Base-by-base conservation (phyloP, 1,139 yeast genomes). In the Blastobotrys proliferans region DNA sequence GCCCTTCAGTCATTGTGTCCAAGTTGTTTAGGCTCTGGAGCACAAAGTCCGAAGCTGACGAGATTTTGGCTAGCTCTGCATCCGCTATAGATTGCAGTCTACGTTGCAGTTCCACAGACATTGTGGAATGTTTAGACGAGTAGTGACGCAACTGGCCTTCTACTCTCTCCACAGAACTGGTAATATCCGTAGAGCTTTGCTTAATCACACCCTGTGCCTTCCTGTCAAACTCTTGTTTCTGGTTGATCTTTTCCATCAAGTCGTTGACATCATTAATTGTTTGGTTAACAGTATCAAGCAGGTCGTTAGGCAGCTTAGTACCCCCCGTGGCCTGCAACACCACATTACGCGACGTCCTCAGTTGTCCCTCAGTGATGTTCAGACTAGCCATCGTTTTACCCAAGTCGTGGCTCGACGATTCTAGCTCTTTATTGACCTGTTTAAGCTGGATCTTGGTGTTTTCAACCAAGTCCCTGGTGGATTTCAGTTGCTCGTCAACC, bases 401-500 rank as follows among this genome's bases (percentile, higher is more conserved):
- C 13, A 52, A 48, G 20, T 47, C 50, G 8, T 30, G 35, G 3
- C 46, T 31, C 3, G 58, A 48, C 13, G 49, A 34, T 26, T 60
- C 58, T 6, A 63, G 53, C 22, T 59, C 59, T 33, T 46, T 51
- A 38, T 55, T 56, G 8, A 58, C 56, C 3, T 55, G 54, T 2
- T 53, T 39, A 11, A 58, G 51, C 21, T 56, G 55, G n/a, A 47
- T 48, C 46, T 52, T 52, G 16, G 56, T 51, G 13, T 49, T 38
- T 28, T 66, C 68, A 6, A 55, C 51, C 30, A 56, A 52, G 28
- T 64, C 68, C 14, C 66, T 45, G 4, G 63, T 44, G 1, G 55
- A 38, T 35, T 60, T 64, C 34, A 73, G 59, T 51, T 73, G 77
- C 26, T 65, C 66, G 40, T 74, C 77, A 41, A 74, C 56, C 5